Conservation (phyloP, 345 rosid species). For the Moricandia arvensis region DNA sequence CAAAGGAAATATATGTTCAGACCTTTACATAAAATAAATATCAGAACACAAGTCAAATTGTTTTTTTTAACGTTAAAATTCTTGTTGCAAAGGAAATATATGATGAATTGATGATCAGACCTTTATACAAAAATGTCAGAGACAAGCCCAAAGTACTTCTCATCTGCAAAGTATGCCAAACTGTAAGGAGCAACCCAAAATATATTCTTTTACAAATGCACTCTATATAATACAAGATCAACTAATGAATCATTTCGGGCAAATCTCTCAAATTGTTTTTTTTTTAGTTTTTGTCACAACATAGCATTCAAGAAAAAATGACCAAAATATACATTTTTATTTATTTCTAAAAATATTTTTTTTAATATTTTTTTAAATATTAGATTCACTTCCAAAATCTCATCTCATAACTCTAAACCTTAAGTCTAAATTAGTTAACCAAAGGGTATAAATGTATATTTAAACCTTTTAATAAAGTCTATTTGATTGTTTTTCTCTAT, state of each 20-base stretch:
- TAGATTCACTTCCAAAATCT: too few relatives aligned
- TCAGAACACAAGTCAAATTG: background rate
- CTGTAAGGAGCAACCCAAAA: background rate
- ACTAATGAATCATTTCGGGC: background rate
- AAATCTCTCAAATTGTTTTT: too few relatives aligned
- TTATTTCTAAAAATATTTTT: too few relatives aligned
- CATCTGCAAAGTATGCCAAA: background rate
- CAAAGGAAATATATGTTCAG: background rate
- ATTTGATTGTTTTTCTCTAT: too few relatives aligned
- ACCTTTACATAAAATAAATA: background rate
- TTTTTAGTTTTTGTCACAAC: too few relatives aligned
- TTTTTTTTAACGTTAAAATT: background rate
- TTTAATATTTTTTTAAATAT: too few relatives aligned
- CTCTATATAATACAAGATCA: background rate
- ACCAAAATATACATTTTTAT: too few relatives aligned
- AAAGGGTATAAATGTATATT: too few relatives aligned
- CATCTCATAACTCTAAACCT: too few relatives aligned
- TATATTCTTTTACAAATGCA: background rate
- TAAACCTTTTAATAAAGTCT: too few relatives aligned
- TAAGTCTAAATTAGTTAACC: too few relatives aligned
- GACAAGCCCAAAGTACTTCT: background rate
- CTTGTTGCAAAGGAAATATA: background rate
- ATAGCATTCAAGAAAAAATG: too few relatives aligned
- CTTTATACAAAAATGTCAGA: background rate
- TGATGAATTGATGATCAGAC: background rate